Conservation (phyloP, 177 flowering plant species). For the Vitis hybrid region DNA sequence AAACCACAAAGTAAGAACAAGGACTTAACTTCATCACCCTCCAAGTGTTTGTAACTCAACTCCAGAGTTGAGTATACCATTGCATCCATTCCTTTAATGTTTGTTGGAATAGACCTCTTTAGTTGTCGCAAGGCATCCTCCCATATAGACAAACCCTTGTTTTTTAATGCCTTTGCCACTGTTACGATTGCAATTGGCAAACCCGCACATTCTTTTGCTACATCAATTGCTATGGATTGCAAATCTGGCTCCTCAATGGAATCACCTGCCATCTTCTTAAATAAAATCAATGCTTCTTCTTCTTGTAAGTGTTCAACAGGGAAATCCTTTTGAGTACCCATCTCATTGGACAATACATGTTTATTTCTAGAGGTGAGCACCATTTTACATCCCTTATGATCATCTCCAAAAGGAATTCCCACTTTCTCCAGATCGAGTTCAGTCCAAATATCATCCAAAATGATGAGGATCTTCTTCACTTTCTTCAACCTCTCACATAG, state of each 20-base stretch:
- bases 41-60: too few species aligned
- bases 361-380: constrained; percentile 18
- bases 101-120: not conserved
- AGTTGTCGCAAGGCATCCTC: constrained; percentile 23
- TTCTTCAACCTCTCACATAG: not conserved
- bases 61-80: too few species aligned
- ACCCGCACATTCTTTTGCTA: constrained; percentile 30
- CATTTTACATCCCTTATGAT: constrained; percentile 10
- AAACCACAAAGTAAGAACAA: too few species aligned
- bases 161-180: constrained; percentile 24
- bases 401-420: constrained; percentile 17
- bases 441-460: constrained; percentile 10
- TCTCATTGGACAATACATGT: constrained; percentile 7
- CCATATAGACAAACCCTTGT: constrained; percentile 16
- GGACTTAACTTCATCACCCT: too few species aligned
- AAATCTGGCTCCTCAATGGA: constrained; percentile 4
- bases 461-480: not conserved
- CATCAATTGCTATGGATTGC: constrained; percentile 7
- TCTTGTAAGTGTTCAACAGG: constrained; percentile 10
- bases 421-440: constrained; percentile 15
- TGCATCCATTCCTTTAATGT: not conserved
- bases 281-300: constrained; percentile 30
- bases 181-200: constrained; percentile 34
- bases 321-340: constrained; percentile 5
- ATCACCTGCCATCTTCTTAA: constrained; percentile 21